phyloP scores from a whole-genome alignment of 1,139 yeast genomes.

The Suhomyces coccinellae region DNA sequence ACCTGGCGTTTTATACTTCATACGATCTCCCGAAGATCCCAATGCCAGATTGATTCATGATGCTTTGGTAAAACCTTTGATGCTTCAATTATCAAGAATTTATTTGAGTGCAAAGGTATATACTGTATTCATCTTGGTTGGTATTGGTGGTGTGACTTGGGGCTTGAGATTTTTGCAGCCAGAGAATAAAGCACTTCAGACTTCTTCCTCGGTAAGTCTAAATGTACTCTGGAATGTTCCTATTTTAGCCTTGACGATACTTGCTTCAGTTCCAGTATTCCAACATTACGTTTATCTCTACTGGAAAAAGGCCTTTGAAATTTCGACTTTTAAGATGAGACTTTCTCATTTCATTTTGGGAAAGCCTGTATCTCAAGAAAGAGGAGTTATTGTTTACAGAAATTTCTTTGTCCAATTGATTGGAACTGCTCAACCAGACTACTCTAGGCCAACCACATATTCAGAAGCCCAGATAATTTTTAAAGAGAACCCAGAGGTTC shows the following conservation, averaged over 20 bases:
- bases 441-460: constrained; percentile 53
- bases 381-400: constrained; percentile 69
- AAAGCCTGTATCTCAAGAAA: constrained; percentile 66
- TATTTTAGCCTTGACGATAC: not conserved
- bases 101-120: constrained; percentile 76
- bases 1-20: constrained; percentile 86
- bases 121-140: constrained; percentile 66
- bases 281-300: constrained; percentile 44
- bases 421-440: constrained; percentile 53
- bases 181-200: not conserved
- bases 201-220: not conserved
- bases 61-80: constrained; percentile 74
- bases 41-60: constrained; percentile 86
- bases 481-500: constrained; percentile 35
- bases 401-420: constrained; percentile 44
- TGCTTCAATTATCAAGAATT: constrained; percentile 72
- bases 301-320: constrained; percentile 65
- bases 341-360: constrained; percentile 79
- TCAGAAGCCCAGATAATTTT: constrained; percentile 50
- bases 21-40: constrained; percentile 93
- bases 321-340: constrained; percentile 58
- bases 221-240: not conserved
- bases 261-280: constrained; percentile 11
- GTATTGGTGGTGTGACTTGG: constrained; percentile 71
- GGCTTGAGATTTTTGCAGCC: constrained; percentile 36